Base-by-base conservation (phyloP, 1,284 basidiomycete species). In the Cutaneotrichosporon dermatis region DNA sequence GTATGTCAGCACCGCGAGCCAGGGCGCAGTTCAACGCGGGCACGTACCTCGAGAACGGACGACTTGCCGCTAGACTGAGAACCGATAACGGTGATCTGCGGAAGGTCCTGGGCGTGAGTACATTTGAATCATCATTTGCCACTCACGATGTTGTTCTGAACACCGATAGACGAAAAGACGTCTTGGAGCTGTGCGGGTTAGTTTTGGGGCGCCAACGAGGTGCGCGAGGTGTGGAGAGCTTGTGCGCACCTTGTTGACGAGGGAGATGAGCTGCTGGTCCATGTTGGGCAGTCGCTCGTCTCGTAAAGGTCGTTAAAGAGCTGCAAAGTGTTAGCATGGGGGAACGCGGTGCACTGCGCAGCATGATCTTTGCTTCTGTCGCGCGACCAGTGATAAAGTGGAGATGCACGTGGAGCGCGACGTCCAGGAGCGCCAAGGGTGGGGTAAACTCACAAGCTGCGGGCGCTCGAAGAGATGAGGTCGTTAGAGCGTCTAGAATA, bases 41-140 rank as follows among this genome's bases (percentile, higher is more conserved):
- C 40, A 40, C 78, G 61, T 56, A 80, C 79, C 76, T 81, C 80
- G 34, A 81, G 73, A 6, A 83, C 81, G 16, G 81, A 82, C 50
- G 80, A 81, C 71, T 82, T 83, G 62, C 78, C 81, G 69, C 79
- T 81, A 65, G 77, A 79, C 66, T 84, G 83, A 9, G 80, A 81
- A 35, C 81, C 81, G 57, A 83, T 80, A 40, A 81, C 81, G 4
- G 81, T 79, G 66, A 83, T 83, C 72, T 84, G 83, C 13, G 83
- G 83, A 62, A 84, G 64, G 68, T 83, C 82, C 78, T 79, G 59
- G 36, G 10, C 4, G 54, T 57, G 43, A 64, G 60, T n/a, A 13
- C 43, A 9, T 3, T 7, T 48, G 11, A 25, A n/a, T 10, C 25
- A 25, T 3, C 9, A 8, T 37, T 25, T 55, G 35, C 25, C 54